These are phyloP conservation scores for Sporobolomyces pararoseus DNA, from an alignment of 768 basidiomycete genomes.

Conservation along the genomic window DNA sequence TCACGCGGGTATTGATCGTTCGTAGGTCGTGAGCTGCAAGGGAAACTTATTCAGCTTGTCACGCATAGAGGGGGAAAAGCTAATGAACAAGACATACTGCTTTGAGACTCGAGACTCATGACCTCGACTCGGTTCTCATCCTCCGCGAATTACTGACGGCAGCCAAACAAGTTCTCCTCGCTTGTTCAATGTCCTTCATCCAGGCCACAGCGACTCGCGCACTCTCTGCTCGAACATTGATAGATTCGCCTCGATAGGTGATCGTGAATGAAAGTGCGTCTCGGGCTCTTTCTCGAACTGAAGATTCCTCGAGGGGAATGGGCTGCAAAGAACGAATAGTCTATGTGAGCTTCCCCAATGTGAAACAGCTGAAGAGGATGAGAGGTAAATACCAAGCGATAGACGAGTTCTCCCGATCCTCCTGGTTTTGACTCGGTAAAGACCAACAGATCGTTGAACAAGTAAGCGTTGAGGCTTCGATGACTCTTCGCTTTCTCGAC, in stretches of 20 bases:
- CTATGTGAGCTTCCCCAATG: not conserved
- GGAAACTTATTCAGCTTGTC: no score
- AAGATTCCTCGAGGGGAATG: conserved; percentile 45
- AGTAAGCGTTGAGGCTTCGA: conserved; percentile 66
- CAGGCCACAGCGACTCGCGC: conserved; percentile 61
- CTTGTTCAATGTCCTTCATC: conserved; percentile 55
- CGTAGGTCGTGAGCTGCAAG: no score
- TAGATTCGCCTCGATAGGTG: conserved; percentile 30
- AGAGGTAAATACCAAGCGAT: conserved; percentile 23
- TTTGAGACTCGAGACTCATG: no score
- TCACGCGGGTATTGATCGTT: no score
- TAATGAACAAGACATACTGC: no score
- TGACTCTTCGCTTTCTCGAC: conserved; percentile 80
- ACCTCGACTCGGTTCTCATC: conserved; percentile 6
- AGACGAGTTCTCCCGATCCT: conserved; percentile 15
- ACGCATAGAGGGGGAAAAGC: no score
- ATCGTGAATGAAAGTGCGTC: conserved; percentile 26
- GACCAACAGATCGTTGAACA: conserved; percentile 87
- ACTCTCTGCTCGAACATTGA: conserved; percentile 41
- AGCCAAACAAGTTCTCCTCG: conserved; percentile 44
- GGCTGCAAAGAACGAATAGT: conserved; percentile 41
- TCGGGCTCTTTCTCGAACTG: conserved; percentile 29
- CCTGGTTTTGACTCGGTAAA: conserved; percentile 65
- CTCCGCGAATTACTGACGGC: conserved; percentile 31
- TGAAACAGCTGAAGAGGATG: not conserved